Evolutionary conservation across 1,284 basidiomycete species (phyloP).

Genomic region (Xerocomus minutiporus): DNA sequence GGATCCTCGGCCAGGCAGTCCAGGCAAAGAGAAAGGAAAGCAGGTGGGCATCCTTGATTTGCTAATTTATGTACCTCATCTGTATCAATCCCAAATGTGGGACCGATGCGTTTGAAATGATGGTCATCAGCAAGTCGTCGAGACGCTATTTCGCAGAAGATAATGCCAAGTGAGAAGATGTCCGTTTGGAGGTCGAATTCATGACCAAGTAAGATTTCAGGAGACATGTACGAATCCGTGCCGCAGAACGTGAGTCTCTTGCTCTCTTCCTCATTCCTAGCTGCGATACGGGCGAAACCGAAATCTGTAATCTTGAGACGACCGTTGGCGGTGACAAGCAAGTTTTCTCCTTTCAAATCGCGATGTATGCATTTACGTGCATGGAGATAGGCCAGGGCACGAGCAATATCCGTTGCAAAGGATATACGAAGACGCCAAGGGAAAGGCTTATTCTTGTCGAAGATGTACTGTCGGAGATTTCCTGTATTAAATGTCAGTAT

Average conservation of each 20-base stretch:
- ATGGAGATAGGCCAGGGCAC: conserved; percentile 95
- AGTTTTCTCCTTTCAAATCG: conserved; percentile 95
- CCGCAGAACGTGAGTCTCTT: conserved; percentile 94
- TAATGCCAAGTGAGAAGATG: conserved; percentile 91
- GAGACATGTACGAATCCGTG: conserved; percentile 92
- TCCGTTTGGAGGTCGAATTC: conserved; percentile 93
- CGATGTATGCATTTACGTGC: conserved; percentile 84
- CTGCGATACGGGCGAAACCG: conserved; percentile 91
- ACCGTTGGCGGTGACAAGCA: conserved; percentile 90
- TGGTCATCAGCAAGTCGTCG: conserved; percentile 80
- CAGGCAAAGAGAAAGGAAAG: conserved; percentile 74
- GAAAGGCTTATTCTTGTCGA: conserved; percentile 73
- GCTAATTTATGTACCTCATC: conserved; percentile 71
- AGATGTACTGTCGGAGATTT: conserved; percentile 85
- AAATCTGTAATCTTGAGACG: conserved; percentile 97
- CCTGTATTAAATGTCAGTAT: conserved; percentile 33
- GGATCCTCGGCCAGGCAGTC: conserved; percentile 77
- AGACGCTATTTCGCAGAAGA: conserved; percentile 88
- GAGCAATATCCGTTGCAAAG: conserved; percentile 90
- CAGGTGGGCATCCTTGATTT: conserved; percentile 73
- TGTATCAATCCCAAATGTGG: conserved; percentile 73
- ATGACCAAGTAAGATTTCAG: conserved; percentile 88
- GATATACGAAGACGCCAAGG: conserved; percentile 89
- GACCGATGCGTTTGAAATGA: conserved; percentile 76
- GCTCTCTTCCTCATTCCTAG: conserved; percentile 86